phyloP scores from a whole-genome alignment of 345 rosid genomes.

The Carallia brachiata region DNA sequence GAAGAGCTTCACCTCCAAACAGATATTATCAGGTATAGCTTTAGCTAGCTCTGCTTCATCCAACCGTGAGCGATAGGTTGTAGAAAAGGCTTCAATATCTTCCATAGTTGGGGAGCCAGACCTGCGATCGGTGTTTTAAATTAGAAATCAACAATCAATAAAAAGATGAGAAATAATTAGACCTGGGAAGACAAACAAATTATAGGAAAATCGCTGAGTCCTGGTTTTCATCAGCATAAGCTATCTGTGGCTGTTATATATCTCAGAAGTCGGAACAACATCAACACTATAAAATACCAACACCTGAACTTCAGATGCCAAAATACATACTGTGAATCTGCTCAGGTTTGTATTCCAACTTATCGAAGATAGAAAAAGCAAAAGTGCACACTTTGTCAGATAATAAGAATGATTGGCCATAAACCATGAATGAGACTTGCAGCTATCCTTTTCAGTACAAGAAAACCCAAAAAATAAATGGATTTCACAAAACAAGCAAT shows the following conservation, averaged over 20 bases:
- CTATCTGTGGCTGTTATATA: neutral
- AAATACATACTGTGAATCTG: neutral
- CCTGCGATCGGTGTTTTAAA: constrained; percentile 28
- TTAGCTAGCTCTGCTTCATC: constrained; percentile 72
- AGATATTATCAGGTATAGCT: constrained; percentile 55
- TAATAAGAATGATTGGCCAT: neutral
- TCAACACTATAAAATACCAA: neutral
- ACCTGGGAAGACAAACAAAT: neutral
- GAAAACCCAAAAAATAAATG: neutral
- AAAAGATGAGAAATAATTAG: neutral
- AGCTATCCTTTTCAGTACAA: neutral
- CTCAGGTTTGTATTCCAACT: neutral
- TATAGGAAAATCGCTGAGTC: neutral
- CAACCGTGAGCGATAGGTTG: constrained; percentile 50
- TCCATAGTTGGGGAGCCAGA: constrained; percentile 75
- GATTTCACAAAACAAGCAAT: neutral
- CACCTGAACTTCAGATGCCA: neutral
- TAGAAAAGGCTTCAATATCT: constrained; percentile 76
- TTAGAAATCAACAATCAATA: constrained; percentile 15
- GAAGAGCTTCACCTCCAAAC: constrained; percentile 57
- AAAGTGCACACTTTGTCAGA: neutral
- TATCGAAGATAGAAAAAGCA: neutral
- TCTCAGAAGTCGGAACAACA: neutral
- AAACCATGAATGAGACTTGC: neutral
- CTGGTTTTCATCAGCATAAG: too few relatives aligned